Conservation (phyloP, 441 rosid genomes). For the Arabidopsis lyrata region DNA sequence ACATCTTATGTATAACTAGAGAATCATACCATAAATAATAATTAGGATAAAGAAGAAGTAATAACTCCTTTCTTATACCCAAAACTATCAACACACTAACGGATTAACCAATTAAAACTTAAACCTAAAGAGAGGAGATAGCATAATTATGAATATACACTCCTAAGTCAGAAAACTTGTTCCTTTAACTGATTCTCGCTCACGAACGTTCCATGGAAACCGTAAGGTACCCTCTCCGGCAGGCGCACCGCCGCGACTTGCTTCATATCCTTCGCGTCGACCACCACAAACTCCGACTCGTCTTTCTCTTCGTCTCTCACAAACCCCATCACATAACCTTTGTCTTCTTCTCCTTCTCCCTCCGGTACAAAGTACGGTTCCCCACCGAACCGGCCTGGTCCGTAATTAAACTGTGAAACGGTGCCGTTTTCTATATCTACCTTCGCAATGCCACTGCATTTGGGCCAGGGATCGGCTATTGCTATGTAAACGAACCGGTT, state of each 20-base stretch:
- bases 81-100: background rate
- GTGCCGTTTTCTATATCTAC: slow-evolving; percentile 56
- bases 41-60: background rate
- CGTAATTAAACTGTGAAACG: slow-evolving; percentile 53
- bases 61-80: background rate
- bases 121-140: background rate
- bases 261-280: slow-evolving; percentile 59
- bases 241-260: slow-evolving; percentile 55
- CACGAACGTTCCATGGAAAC: slow-evolving; percentile 79
- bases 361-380: slow-evolving; percentile 63
- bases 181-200: slow-evolving; percentile 48
- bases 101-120: background rate
- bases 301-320: slow-evolving; percentile 63
- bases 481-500: slow-evolving; percentile 67
- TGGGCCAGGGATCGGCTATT: slow-evolving; percentile 87
- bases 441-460: slow-evolving; percentile 66
- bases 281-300: slow-evolving; percentile 59
- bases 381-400: slow-evolving; percentile 63
- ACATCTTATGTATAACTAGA: background rate
- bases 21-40: background rate
- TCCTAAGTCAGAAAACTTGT: slow-evolving; percentile 32
- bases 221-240: slow-evolving; percentile 76
- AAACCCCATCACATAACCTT: slow-evolving; percentile 60
- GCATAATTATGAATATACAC: background rate
- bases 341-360: slow-evolving; percentile 50